Percentiles rank a stretch among this genome's conserved stretches.
These are phyloP conservation scores for Ustanciosporium gigantosporum DNA, from an alignment of 1,284 basidiomycete species.

Conservation along the genomic window DNA sequence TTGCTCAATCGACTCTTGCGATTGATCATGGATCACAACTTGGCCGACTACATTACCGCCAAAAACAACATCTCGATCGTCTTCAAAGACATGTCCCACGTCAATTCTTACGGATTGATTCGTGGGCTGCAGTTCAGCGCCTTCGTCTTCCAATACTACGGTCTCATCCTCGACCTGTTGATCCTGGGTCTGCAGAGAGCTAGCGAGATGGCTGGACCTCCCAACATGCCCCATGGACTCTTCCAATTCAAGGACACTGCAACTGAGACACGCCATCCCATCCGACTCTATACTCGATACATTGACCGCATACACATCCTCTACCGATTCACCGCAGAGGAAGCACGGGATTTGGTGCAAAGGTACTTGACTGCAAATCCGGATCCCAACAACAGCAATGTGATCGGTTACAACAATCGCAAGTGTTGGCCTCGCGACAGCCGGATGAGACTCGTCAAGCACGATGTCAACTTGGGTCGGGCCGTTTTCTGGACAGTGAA, in stretches of 20 bases:
- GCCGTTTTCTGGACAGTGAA: constrained; percentile 99
- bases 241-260: constrained; percentile 56
- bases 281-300: constrained; percentile 59
- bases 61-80: constrained; percentile 62
- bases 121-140: constrained; percentile 60
- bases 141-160: constrained; percentile 61
- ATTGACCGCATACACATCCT: constrained; percentile 67
- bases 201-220: constrained; percentile 59
- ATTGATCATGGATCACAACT: constrained; percentile 61
- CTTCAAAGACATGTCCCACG: constrained; percentile 61
- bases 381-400: constrained; percentile 97
- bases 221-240: constrained; percentile 59
- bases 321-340: constrained; percentile 97
- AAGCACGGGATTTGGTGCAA: constrained; percentile 95
- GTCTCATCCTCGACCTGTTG: constrained; percentile 58
- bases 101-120: constrained; percentile 59
- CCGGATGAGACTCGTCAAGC: constrained; percentile 98
- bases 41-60: constrained; percentile 61
- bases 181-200: constrained; percentile 59
- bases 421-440: constrained; percentile 99
- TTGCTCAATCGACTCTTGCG: constrained; percentile 59
- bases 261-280: constrained; percentile 57
- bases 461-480: constrained; percentile 96
- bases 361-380: constrained; percentile 94
- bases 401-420: constrained; percentile 99